Base-by-base conservation (phyloP, 768 basidiomycete species). In the Lactarius hatsudake region DNA sequence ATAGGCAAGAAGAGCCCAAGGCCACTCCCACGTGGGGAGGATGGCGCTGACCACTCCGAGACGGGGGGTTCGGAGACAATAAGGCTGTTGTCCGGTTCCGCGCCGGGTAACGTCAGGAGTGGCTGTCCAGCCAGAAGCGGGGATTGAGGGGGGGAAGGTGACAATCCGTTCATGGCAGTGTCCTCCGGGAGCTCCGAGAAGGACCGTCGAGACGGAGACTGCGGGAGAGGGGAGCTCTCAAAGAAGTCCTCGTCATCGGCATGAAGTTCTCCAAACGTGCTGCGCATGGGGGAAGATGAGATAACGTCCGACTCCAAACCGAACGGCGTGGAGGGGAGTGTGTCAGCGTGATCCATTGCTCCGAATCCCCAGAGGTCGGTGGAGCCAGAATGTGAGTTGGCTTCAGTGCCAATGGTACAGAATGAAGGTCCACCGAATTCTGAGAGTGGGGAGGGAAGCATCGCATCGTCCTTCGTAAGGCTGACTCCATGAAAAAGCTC, bases 21-120 rank as follows among this genome's bases (percentile, higher is more conserved):
- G 20, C 67, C 59, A 40, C 62, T 60, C 7, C 62, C 59, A 32
- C 67, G 63, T 32, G 60, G 69, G n/a, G 61, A 66, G 40, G 53
- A 56, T 32, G 59, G 38, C 15, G 54, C 59, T 18, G 69, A 54
- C 63, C 56, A 70, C 36, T 70, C 71, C 17, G 68, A 42, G 10
- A 58, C 69, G 12, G 61, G 40, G 9, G 42, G 13, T 15, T 69
- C 68, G 10, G 68, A 43, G 18, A 56, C 62, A 53, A 72, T 63
- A 45, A 72, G 66, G 36, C 76, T 74, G 30, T 82, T 76, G 64
- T 81, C 81, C 7, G 75, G 76, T n/a, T 81, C 80, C 28, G 75
- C 81, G 6, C 81, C 81, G 1, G 81, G 81, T 13, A 81, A 76
- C 1, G 79, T 78, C 30, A 81, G 61, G 17, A 81, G 66, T 5